These are phyloP conservation scores for Talaromyces islandicus DNA, from an alignment of 2,329 filamentous ascomycete species.

Conservation along the genomic window DNA sequence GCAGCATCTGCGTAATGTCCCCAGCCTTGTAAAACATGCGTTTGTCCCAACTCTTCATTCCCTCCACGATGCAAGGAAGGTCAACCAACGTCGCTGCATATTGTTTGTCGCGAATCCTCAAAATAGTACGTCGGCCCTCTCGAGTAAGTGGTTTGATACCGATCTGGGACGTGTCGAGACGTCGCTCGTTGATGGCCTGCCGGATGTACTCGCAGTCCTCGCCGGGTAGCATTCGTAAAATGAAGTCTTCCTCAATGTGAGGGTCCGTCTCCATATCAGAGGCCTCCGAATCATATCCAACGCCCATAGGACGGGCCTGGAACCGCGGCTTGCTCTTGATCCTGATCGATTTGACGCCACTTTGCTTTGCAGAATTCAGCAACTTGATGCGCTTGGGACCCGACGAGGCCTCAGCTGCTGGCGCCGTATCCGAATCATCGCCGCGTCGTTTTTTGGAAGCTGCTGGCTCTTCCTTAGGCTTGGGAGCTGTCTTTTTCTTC, in stretches of 20 bases:
- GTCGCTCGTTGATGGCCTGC: constrained; percentile 67
- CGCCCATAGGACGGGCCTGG: constrained; percentile 66
- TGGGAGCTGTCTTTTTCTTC: constrained; percentile 25
- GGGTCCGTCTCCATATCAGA: constrained; percentile 86
- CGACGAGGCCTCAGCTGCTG: constrained; percentile 4
- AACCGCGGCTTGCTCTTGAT: constrained; percentile 63
- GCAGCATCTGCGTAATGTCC: constrained; percentile 82
- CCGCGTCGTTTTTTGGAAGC: constrained; percentile 32
- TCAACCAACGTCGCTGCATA: constrained; percentile 79
- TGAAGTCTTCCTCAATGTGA: constrained; percentile 79
- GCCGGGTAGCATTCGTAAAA: constrained; percentile 82
- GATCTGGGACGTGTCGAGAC: constrained; percentile 74
- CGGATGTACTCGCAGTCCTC: constrained; percentile 79
- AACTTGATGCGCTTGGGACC: constrained; percentile 34
- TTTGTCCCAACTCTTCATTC: constrained; percentile 89
- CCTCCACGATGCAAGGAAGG: constrained; percentile 79
- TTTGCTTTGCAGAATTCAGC: constrained; percentile 33
- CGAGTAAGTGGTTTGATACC: constrained; percentile 67
- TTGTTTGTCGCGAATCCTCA: constrained; percentile 62
- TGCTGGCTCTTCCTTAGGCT: constrained; percentile 6
- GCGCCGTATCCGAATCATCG: constrained; percentile 18
- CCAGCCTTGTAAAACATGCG: constrained; percentile 83
- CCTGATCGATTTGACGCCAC: constrained; percentile 43
- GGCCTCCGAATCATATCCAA: constrained; percentile 94
- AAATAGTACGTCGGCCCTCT: constrained; percentile 65